These are phyloP conservation scores for Eucalyptus pauciflora DNA, from an alignment of 345 rosid species.

Conservation along the genomic window DNA sequence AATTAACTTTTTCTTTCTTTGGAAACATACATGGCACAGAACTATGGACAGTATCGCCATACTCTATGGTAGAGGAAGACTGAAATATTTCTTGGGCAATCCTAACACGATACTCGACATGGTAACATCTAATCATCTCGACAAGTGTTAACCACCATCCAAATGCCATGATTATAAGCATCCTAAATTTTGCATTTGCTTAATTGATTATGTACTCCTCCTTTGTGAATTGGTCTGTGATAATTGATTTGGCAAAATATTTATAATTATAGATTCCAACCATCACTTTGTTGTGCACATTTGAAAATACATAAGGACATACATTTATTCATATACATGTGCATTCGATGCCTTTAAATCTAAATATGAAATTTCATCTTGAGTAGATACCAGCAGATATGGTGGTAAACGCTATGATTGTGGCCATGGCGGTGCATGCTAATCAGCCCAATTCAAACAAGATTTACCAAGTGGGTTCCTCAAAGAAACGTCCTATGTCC, in stretches of 20 bases:
- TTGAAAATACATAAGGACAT: neutral
- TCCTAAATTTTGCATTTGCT: neutral
- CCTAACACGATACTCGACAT: slow-evolving; percentile 16
- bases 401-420: slow-evolving; percentile 18
- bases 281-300: neutral
- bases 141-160: neutral
- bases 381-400: slow-evolving; percentile 19
- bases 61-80: slow-evolving; percentile 22
- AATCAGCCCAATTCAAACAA: neutral
- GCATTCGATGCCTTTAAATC: neutral
- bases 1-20: neutral
- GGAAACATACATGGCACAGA: neutral
- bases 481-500: slow-evolving; percentile 4
- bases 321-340: neutral
- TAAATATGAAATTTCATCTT: neutral
- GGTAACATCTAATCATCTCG: neutral
- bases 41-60: slow-evolving; percentile 20
- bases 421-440: slow-evolving; percentile 1
- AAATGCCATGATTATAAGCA: neutral
- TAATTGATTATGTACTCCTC: neutral
- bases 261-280: too few relatives aligned
- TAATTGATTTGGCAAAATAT: too few relatives aligned
- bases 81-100: slow-evolving; percentile 15
- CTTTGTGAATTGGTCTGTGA: neutral
- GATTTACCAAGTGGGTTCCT: slow-evolving; percentile 22